Percentiles rank a stretch among this genome's conserved stretches.
phyloP scores from a whole-genome alignment of 2,329 filamentous ascomycete species.

The Aspergillus nomiae region DNA sequence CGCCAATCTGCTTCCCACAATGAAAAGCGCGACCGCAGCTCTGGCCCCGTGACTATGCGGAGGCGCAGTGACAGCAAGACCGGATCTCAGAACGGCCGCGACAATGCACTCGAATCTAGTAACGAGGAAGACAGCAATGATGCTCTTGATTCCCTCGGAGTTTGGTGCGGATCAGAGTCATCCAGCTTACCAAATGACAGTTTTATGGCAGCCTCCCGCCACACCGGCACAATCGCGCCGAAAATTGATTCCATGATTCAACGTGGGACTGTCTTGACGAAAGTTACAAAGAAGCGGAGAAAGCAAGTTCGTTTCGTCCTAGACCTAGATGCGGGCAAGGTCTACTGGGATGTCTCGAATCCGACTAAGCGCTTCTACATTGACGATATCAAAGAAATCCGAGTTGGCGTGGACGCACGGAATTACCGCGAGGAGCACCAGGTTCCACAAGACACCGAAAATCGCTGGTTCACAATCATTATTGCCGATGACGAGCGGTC shows the following conservation, averaged over 20 bases:
- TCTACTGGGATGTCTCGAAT: slow-evolving; percentile 80
- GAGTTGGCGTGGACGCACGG: slow-evolving; percentile 77
- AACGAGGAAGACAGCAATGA: slow-evolving; percentile 47
- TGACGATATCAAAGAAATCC: slow-evolving; percentile 91
- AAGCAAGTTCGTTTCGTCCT: slow-evolving; percentile 74
- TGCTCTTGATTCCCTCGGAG: slow-evolving; percentile 46
- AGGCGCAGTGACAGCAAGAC: slow-evolving; percentile 88
- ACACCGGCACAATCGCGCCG: slow-evolving; percentile 54
- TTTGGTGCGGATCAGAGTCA: slow-evolving; percentile 44
- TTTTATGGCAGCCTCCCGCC: slow-evolving; percentile 34
- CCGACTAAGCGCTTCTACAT: slow-evolving; percentile 87
- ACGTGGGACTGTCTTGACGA: slow-evolving; percentile 74
- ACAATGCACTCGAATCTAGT: slow-evolving; percentile 46
- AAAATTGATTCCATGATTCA: slow-evolving; percentile 76
- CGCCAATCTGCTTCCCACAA: slow-evolving; percentile 76
- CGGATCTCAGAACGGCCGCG: slow-evolving; percentile 58
- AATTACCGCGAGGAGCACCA: slow-evolving; percentile 87
- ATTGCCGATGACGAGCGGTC: slow-evolving; percentile 78
- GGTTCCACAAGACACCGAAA: slow-evolving; percentile 66
- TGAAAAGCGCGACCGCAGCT: slow-evolving; percentile 80
- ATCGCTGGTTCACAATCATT: slow-evolving; percentile 85
- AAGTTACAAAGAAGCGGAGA: slow-evolving; percentile 81
- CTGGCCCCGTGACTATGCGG: slow-evolving; percentile 84
- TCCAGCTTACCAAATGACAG: slow-evolving; percentile 43
- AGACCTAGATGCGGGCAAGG: slow-evolving; percentile 80